Conservation (phyloP, 306 rosid genomes). For the Elaeagnus macrophylla region DNA sequence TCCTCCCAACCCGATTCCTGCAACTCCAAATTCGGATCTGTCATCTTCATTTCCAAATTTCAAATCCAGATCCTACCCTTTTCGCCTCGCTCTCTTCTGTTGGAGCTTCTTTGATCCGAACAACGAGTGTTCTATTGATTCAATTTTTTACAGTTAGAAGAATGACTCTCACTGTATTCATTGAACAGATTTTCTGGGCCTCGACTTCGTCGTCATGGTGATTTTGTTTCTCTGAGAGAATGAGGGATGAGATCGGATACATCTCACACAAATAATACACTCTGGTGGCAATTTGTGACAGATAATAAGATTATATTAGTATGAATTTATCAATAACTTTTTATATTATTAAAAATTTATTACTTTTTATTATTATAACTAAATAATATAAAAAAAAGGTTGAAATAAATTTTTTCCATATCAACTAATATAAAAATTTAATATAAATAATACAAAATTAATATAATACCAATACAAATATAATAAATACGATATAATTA, state of each 20-base stretch:
- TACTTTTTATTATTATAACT: too few relatives aligned
- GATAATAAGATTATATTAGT: too few relatives aligned
- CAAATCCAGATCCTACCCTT: constrained; percentile 21
- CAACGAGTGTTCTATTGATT: constrained; percentile 7
- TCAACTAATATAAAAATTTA: too few relatives aligned
- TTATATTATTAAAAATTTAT: too few relatives aligned
- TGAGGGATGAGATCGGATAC: not conserved
- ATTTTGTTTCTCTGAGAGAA: not conserved
- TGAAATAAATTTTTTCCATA: too few relatives aligned
- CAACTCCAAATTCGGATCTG: constrained; percentile 65
- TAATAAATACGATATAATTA: too few relatives aligned
- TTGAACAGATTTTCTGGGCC: not conserved
- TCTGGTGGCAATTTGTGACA: not conserved
- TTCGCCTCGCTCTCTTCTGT: not conserved
- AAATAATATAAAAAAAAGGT: too few relatives aligned
- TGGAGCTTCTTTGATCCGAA: constrained; percentile 6
- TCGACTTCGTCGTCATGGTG: not conserved
- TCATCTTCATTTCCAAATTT: constrained; percentile 41
- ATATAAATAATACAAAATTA: too few relatives aligned
- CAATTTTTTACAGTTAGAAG: constrained; percentile 31
- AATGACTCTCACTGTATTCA: not conserved
- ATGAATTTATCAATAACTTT: too few relatives aligned
- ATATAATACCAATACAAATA: too few relatives aligned
- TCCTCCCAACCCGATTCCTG: constrained; percentile 99
- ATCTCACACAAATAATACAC: not conserved